Conservation (phyloP, 495 filamentous ascomycete genomes). For the Pyronema domesticum region DNA sequence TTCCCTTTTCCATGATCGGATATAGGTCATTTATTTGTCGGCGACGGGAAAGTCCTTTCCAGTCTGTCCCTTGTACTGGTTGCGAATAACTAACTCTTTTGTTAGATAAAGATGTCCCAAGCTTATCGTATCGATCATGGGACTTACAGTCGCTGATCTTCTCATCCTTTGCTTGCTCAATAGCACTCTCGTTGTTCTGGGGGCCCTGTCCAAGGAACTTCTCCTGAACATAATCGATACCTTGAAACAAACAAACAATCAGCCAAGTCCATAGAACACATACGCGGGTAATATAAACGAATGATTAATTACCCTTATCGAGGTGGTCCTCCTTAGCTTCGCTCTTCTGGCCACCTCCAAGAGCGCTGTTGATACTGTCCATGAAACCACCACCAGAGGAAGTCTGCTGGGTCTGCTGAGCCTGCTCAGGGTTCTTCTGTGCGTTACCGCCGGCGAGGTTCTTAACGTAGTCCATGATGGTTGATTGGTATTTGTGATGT, state of each 20-base stretch:
- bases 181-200: constrained; percentile 52
- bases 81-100: constrained; percentile 32
- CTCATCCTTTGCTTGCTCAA: constrained; percentile 61
- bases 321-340: constrained; percentile 55
- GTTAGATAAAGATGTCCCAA: neutral
- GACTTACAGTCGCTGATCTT: constrained; percentile 36
- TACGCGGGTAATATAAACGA: neutral
- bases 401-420: neutral
- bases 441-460: constrained; percentile 8
- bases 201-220: constrained; percentile 43
- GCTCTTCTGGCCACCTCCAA: constrained; percentile 44
- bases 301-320: constrained; percentile 37
- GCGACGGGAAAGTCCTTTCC: constrained; percentile 46
- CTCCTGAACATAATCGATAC: constrained; percentile 50
- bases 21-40: constrained; percentile 33
- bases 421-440: neutral
- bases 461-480: constrained; percentile 18
- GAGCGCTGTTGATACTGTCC: constrained; percentile 40
- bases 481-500: neutral
- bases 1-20: too few species aligned
- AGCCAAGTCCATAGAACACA: neutral
- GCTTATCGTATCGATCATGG: too few species aligned
- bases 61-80: constrained; percentile 41
- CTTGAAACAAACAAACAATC: constrained; percentile 12
- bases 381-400: constrained; percentile 29